phyloP scores from a whole-genome alignment of 1,139 yeast species.

The Protomyces arabidopsidicola region DNA sequence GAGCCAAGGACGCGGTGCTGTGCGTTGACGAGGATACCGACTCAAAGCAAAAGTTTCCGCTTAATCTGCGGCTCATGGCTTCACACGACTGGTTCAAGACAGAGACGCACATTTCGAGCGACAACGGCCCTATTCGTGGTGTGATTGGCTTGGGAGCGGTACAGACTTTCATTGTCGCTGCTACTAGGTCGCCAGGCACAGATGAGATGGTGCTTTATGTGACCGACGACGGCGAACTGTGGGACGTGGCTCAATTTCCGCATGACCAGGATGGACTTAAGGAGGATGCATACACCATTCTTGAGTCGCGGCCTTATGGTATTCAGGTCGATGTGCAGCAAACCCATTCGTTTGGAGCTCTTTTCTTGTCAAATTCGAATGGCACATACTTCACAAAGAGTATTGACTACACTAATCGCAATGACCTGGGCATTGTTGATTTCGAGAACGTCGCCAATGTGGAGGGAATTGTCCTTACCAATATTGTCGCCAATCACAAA shows the following conservation, averaged over 20 bases:
- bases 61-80: conserved; percentile 45
- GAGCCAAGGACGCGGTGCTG: conserved; percentile 33
- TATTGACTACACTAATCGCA: conserved; percentile 46
- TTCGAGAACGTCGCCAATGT: conserved; percentile 55
- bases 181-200: conserved; percentile 49
- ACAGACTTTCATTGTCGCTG: conserved; percentile 52
- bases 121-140: conserved; percentile 36
- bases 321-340: conserved; percentile 50
- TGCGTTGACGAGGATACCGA: conserved; percentile 33
- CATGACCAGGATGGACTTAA: conserved; percentile 37
- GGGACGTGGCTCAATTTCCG: conserved; percentile 52
- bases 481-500: conserved; percentile 38
- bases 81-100: conserved; percentile 57
- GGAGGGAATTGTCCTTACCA: conserved; percentile 69
- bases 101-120: conserved; percentile 37
- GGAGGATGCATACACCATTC: conserved; percentile 49
- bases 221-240: conserved; percentile 55
- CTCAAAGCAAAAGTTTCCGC: conserved; percentile 42
- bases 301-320: conserved; percentile 56
- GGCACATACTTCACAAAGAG: conserved; percentile 55
- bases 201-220: conserved; percentile 47
- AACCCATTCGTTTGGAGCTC: conserved; percentile 40
- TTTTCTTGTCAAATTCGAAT: conserved; percentile 59
- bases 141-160: conserved; percentile 50
- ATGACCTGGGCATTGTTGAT: conserved; percentile 43